Conservation (phyloP, 1,139 yeast genomes). For the Suhomyces anneliseae region DNA sequence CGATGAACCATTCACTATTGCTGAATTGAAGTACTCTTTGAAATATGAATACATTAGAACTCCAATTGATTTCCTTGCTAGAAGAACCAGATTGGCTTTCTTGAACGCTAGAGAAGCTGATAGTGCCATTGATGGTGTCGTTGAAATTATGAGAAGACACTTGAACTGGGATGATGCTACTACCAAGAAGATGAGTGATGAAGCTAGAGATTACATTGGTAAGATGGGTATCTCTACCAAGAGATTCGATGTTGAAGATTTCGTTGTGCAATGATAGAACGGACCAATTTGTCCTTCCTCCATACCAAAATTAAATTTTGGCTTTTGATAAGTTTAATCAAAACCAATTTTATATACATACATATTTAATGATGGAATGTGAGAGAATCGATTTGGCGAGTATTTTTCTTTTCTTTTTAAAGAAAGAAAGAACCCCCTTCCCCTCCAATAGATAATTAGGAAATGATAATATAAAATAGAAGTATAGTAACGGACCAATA, state of each 20-base stretch:
- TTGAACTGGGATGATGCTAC: conserved; percentile 69
- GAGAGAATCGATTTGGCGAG: too few relatives aligned
- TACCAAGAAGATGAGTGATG: conserved; percentile 54
- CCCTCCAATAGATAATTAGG: too few relatives aligned
- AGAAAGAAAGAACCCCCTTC: too few relatives aligned
- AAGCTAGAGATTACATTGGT: conserved; percentile 58
- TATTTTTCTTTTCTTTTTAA: too few relatives aligned
- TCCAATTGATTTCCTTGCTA: conserved; percentile 85
- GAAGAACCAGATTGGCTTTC: conserved; percentile 93
- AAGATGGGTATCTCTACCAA: conserved; percentile 53
- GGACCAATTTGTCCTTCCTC: not conserved
- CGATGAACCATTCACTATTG: conserved; percentile 89
- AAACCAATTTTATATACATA: not conserved
- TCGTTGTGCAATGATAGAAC: conserved; percentile 18
- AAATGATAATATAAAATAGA: too few relatives aligned
- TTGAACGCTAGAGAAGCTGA: conserved; percentile 85
- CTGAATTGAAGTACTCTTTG: conserved; percentile 82
- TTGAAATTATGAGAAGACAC: conserved; percentile 79
- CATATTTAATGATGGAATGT: too few relatives aligned
- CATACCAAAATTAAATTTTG: not conserved
- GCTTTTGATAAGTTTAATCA: too few relatives aligned
- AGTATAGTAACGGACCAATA: too few relatives aligned
- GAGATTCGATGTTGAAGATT: conserved; percentile 37
- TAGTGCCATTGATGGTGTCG: conserved; percentile 79
- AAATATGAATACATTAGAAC: conserved; percentile 84